Conservation (phyloP, 108 stramenopile genomes). For the Cyclotella kingstonii region DNA sequence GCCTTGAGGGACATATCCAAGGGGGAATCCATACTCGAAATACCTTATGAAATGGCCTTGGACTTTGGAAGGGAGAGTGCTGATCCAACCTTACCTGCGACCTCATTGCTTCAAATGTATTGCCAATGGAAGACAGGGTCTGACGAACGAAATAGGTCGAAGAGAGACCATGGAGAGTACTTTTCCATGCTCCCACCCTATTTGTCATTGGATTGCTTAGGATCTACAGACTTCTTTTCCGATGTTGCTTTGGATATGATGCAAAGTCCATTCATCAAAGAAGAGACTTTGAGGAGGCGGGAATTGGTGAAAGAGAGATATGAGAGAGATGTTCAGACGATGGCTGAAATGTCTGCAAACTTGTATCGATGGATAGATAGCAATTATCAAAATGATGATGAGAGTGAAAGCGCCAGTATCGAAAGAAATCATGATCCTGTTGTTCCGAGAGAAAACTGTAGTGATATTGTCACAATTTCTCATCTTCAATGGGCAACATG, state of each 20-base stretch:
- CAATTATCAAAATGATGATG: not conserved
- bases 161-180: constrained; percentile 44
- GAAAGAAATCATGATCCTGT: too few species aligned
- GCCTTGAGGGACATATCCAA: constrained; percentile 61
- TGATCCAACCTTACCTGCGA: constrained; percentile 71
- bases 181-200: constrained; percentile 64
- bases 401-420: too few species aligned
- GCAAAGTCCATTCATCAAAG: constrained; percentile 54
- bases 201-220: constrained; percentile 56
- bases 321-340: constrained; percentile 52
- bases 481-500: constrained; percentile 71
- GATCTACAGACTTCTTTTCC: constrained; percentile 67
- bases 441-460: constrained; percentile 10
- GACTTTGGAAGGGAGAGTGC: constrained; percentile 66
- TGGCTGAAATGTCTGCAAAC: constrained; percentile 45
- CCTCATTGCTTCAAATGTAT: constrained; percentile 55
- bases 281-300: constrained; percentile 58
- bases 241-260: constrained; percentile 63
- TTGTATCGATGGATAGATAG: constrained; percentile 49
- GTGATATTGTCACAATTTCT: constrained; percentile 33
- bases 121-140: constrained; percentile 38
- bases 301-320: constrained; percentile 42
- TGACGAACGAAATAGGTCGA: not conserved
- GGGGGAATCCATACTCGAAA: constrained; percentile 69
- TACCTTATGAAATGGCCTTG: constrained; percentile 71